Evolutionary conservation across 148 eudicot genomes (phyloP).

Genomic region (Vaccinium myrtillus): DNA sequence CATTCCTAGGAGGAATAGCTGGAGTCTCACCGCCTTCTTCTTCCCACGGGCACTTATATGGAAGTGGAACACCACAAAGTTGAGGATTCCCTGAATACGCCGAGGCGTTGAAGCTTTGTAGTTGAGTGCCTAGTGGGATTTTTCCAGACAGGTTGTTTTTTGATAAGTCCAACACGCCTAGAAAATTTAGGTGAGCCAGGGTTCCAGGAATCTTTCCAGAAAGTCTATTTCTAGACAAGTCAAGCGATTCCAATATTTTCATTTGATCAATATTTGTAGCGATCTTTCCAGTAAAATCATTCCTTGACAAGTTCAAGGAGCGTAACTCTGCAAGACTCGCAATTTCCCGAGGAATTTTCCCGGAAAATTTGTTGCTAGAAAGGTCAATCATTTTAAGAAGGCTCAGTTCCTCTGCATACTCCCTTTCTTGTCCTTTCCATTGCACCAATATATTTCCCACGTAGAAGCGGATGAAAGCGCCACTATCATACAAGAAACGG

Average conservation of each 20-base stretch:
- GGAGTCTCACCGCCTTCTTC: neutral
- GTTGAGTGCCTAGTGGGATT: constrained; percentile 31
- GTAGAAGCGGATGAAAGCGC: neutral
- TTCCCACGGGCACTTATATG: neutral
- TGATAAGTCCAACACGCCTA: constrained; percentile 26
- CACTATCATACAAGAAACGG: neutral
- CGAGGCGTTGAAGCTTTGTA: constrained; percentile 25
- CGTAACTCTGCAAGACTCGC: constrained; percentile 13
- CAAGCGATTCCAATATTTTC: constrained; percentile 22
- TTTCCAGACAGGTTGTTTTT: constrained; percentile 22
- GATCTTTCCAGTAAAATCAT: constrained; percentile 22
- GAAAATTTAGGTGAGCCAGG: constrained; percentile 15
- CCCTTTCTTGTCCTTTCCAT: constrained; percentile 21
- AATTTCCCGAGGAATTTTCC: constrained; percentile 20
- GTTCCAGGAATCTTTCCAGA: constrained; percentile 23
- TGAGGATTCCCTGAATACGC: constrained; percentile 13
- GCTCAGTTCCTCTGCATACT: neutral
- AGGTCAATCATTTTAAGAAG: constrained; percentile 29
- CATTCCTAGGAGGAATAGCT: neutral
- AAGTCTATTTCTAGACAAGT: constrained; percentile 24
- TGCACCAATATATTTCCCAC: constrained; percentile 4
- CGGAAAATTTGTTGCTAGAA: constrained; percentile 21
- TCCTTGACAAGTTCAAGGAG: constrained; percentile 31
- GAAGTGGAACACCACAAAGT: constrained; percentile 14
- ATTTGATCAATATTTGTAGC: constrained; percentile 14